Evolutionary conservation across 257 asterid genomes (phyloP).

Genomic region (Nicotiana attenuata): DNA sequence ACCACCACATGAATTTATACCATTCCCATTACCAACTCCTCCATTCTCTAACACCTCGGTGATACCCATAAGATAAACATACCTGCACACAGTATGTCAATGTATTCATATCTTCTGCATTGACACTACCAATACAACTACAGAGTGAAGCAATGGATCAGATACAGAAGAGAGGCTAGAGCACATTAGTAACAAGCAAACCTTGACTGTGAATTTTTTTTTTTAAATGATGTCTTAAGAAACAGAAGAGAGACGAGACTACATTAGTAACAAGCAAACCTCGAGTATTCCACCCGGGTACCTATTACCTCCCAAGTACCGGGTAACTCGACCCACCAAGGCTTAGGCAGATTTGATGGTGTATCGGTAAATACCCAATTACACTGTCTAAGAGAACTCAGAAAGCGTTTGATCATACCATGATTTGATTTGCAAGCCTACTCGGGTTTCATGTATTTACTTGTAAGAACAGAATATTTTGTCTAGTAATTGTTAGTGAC

Average conservation of each 20-base stretch:
- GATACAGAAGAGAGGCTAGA: not conserved
- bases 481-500: not conserved
- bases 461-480: not conserved
- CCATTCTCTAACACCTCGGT: constrained; percentile 28
- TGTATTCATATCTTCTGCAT: not conserved
- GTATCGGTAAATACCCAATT: not conserved
- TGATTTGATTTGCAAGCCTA: not conserved
- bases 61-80: constrained; percentile 23
- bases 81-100: not conserved
- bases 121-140: not conserved
- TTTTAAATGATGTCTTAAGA: no score
- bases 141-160: not conserved
- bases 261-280: not conserved
- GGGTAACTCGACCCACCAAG: no score
- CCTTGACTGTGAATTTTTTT: not conserved
- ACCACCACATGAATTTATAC: constrained; percentile 19
- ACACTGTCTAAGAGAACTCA: not conserved
- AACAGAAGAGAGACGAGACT: not conserved
- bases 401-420: not conserved
- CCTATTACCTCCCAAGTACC: no score
- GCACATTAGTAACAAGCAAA: not conserved
- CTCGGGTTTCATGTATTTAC: not conserved
- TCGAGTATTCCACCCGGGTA: no score
- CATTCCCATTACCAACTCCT: constrained; percentile 9
- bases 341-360: no score